Percentiles rank a stretch among this genome's conserved stretches.
Conservation (phyloP, 2,329 filamentous ascomycete genomes). For the Epicoccum nigrum region DNA sequence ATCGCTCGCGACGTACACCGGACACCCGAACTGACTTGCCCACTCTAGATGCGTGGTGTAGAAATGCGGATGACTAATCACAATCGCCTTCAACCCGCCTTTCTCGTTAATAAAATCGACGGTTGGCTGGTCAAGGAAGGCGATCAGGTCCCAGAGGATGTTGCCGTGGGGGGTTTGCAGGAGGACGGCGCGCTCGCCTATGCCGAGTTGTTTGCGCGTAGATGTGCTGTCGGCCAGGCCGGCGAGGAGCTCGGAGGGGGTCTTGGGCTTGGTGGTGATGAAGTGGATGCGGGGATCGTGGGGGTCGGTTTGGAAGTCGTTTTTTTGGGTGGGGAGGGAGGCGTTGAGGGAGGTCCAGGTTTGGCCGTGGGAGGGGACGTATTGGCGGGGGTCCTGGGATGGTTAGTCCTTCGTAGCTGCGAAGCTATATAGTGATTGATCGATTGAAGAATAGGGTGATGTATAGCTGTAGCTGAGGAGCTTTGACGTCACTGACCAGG, state of each 20-base stretch:
- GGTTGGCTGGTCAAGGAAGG: conserved; percentile 70
- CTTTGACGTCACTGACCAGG: conserved; percentile 60
- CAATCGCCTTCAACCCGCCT: conserved; percentile 73
- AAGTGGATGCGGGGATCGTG: conserved; percentile 54
- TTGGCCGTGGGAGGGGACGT: conserved; percentile 68
- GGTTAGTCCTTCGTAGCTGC: conserved; percentile 11
- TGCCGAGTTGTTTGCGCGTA: conserved; percentile 62
- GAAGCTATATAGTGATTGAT: neutral
- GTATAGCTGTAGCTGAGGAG: neutral
- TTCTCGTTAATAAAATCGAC: conserved; percentile 62
- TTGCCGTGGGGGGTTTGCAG: conserved; percentile 71
- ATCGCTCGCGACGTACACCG: conserved; percentile 70
- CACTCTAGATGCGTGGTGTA: conserved; percentile 79
- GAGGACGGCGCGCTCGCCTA: conserved; percentile 76
- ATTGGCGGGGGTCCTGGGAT: conserved; percentile 67
- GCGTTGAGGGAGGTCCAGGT: conserved; percentile 66
- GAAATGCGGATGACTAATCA: conserved; percentile 81
- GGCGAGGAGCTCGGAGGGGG: conserved; percentile 26
- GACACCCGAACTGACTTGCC: conserved; percentile 71
- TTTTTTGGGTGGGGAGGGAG: conserved; percentile 55
- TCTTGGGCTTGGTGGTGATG: conserved; percentile 49
- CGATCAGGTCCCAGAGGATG: conserved; percentile 79
- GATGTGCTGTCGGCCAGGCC: conserved; percentile 46
- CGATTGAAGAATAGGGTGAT: neutral
- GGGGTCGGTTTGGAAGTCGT: conserved; percentile 59